phyloP scores from a whole-genome alignment of 257 asterid genomes.

The Solanum paucissectum region DNA sequence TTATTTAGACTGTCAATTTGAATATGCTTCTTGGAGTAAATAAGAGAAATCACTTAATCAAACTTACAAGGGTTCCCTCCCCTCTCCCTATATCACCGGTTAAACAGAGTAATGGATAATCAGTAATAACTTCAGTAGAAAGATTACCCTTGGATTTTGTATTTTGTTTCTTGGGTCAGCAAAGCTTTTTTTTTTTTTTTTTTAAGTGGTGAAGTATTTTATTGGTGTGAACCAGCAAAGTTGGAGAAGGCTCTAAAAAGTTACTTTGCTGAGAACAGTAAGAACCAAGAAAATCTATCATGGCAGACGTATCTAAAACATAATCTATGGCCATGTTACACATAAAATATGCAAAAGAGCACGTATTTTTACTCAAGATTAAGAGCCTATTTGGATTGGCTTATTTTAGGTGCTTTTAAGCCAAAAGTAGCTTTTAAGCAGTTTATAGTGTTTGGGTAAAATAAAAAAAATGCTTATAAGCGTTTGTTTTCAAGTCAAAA shows the following conservation, averaged over 20 bases:
- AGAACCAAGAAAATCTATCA: not conserved
- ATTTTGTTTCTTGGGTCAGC: not conserved
- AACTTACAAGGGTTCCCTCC: not conserved
- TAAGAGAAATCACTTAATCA: not conserved
- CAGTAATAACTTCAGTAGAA: not conserved
- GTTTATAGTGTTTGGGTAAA: not conserved
- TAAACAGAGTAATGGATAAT: not conserved
- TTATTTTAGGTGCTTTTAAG: not conserved
- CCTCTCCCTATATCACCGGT: not conserved
- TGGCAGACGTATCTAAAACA: not conserved
- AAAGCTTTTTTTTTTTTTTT: not conserved
- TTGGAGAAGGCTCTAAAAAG: not conserved
- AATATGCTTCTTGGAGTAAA: not conserved
- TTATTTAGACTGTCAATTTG: not conserved
- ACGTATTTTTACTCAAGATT: not conserved
- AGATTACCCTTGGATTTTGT: not conserved
- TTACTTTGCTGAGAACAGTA: not conserved
- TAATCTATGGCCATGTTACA: not conserved
- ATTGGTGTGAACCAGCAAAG: not conserved
- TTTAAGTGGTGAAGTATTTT: not conserved
- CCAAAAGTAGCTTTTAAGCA: not conserved
- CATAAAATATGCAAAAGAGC: not conserved
- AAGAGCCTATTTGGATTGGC: not conserved
- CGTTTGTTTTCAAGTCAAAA: not conserved
- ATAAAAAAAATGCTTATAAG: not conserved